Percentiles rank a stretch among this genome's conserved stretches.
Evolutionary conservation across 108 stramenopile species (phyloP).

Genomic region (Pseudonitzschia multiseries): DNA sequence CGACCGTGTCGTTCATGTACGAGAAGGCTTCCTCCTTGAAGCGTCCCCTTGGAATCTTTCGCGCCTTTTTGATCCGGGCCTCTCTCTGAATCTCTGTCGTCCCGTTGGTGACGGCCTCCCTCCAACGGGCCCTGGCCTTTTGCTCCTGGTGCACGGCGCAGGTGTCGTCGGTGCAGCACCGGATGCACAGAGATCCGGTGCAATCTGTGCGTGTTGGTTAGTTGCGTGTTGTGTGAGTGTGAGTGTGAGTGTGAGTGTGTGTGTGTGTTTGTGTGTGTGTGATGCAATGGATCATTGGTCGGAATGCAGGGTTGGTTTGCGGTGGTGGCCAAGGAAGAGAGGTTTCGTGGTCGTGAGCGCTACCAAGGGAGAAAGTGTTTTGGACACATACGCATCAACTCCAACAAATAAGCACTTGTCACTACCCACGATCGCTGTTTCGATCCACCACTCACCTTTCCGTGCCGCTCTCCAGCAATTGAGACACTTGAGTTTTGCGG

Average conservation of each 20-base stretch:
- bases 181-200: slow-evolving; percentile 38
- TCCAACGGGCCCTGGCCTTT: slow-evolving; percentile 30
- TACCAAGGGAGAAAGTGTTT: too few species aligned
- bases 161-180: slow-evolving; percentile 46
- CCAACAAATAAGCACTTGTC: too few species aligned
- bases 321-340: too few species aligned
- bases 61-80: slow-evolving; percentile 29
- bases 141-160: slow-evolving; percentile 44
- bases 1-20: slow-evolving; percentile 56
- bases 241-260: neutral
- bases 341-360: too few species aligned
- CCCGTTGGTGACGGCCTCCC: slow-evolving; percentile 37
- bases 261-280: too few species aligned
- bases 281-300: too few species aligned
- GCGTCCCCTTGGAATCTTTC: slow-evolving; percentile 22
- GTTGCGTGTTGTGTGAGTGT: neutral
- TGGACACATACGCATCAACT: too few species aligned
- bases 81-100: slow-evolving; percentile 37
- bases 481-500: slow-evolving; percentile 9
- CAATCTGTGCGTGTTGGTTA: slow-evolving; percentile 28
- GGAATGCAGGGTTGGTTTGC: too few species aligned
- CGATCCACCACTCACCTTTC: slow-evolving; percentile 1
- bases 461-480: slow-evolving; percentile 7
- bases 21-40: slow-evolving; percentile 49
- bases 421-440: too few species aligned